These are phyloP conservation scores for Dactylellina cionopaga DNA, from an alignment of 2,329 filamentous ascomycete genomes.

Conservation along the genomic window DNA sequence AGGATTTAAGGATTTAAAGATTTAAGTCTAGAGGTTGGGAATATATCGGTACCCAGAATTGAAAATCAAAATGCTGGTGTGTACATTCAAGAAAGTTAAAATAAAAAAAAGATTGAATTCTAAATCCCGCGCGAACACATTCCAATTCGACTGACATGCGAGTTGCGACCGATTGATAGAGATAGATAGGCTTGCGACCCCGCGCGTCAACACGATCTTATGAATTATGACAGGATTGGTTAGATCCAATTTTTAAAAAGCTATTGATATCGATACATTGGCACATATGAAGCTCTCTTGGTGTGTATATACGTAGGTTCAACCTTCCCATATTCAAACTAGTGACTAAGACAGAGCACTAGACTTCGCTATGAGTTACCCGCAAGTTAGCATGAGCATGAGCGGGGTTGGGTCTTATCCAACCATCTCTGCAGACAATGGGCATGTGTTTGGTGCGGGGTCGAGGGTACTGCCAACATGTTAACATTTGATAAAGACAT, in stretches of 20 bases:
- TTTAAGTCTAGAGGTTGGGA: conserved; percentile 1
- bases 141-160: conserved; percentile 1
- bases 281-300: background rate
- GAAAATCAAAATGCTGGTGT: background rate
- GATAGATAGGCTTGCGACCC: background rate
- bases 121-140: conserved; percentile 34
- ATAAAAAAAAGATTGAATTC: background rate
- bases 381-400: background rate
- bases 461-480: conserved; percentile 24
- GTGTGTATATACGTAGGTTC: conserved; percentile 18
- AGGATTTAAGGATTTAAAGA: too few relatives aligned
- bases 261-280: conserved; percentile 24
- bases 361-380: conserved; percentile 24
- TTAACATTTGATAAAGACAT: conserved; percentile 11
- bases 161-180: background rate
- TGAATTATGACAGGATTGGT: conserved; percentile 5
- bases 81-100: conserved; percentile 1
- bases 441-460: conserved; percentile 37
- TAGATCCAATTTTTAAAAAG: background rate
- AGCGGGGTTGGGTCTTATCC: background rate
- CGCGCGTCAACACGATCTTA: background rate
- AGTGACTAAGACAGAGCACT: background rate
- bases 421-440: conserved; percentile 3
- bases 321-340: conserved; percentile 14
- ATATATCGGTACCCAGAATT: background rate